Evolutionary conservation across 2,329 filamentous ascomycete species (phyloP), one percentile per base, ranked within the genome.

Genomic region (Monosporascus sp.): DNA sequence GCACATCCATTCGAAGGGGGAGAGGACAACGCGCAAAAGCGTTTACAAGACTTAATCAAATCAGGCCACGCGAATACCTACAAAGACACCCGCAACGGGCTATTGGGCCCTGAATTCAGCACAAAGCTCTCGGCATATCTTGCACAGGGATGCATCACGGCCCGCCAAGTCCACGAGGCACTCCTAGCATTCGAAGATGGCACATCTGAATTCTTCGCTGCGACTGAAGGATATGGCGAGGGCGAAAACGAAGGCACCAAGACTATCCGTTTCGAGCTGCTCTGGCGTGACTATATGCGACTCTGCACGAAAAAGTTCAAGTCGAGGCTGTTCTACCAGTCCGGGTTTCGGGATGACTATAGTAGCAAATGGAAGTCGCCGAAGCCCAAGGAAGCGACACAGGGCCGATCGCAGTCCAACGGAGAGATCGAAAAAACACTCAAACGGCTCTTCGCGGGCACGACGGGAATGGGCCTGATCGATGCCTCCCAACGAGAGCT

Each of bases 251-350:
- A 82, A 31, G 88, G 89, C 0, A 90, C 87, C 0, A 79, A 79
- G 37, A 80, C 77, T 0, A 78, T 93, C 1, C 81, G 89, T 0
- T 85, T 89, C 52, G 88, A 93, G 63, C 73, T 94, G 0, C 68
- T 93, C 0, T 90, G 87, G 88, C 75, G 89, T 41, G 89, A 93
- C 62, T 93, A 92, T 63, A 90, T 93, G 85, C 78, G 87, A 1
- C 77, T 93, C 0, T 90, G 86, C 64, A 85, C 83, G 6, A 77
- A 79, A 35, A 92, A 92, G 61, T 90, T 88, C 56, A 80, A 81
- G 0, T 64, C 68, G 17, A 80, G 79, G 22, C 76, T 93, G 4
- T 93, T 90, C 65, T 71, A 73, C 14, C 68, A 85, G 2, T 75
- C 78, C 5, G 89, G 89, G 0, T 89, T 90, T 59, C 78, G 80